Percentiles rank a stretch among this genome's conserved stretches.
phyloP scores from a whole-genome alignment of 768 basidiomycete genomes.

The Leccinum fibrillosum region DNA sequence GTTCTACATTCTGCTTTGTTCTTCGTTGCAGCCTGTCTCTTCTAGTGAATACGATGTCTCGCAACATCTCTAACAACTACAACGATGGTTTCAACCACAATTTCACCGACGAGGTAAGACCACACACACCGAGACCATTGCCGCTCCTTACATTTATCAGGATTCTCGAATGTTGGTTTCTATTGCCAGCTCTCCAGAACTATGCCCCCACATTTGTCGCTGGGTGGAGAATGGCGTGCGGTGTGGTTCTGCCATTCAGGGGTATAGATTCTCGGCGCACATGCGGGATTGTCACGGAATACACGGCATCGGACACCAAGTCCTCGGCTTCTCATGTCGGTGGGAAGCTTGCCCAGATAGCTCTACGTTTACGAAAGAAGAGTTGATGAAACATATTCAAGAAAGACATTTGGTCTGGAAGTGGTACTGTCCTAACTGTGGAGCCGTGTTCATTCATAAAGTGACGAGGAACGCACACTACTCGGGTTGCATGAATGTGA shows the following conservation, averaged over 20 bases:
- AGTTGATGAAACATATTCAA: constrained; percentile 23
- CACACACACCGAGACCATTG: background rate
- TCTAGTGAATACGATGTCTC: constrained; percentile 17
- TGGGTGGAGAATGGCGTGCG: constrained; percentile 16
- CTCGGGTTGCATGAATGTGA: constrained; percentile 5
- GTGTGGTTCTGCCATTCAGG: constrained; percentile 18
- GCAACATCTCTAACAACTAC: constrained; percentile 7
- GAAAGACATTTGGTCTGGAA: constrained; percentile 25
- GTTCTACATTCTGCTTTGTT: background rate
- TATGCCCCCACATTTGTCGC: constrained; percentile 21
- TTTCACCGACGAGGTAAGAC: constrained; percentile 28
- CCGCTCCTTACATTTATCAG: constrained; percentile 15
- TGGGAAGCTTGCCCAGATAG: constrained; percentile 26
- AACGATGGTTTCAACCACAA: constrained; percentile 28
- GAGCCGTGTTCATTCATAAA: constrained; percentile 13
- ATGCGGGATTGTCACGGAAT: constrained; percentile 22
- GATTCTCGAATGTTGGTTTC: constrained; percentile 24
- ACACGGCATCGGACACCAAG: constrained; percentile 3
- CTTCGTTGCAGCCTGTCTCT: background rate
- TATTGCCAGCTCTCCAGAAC: constrained; percentile 28
- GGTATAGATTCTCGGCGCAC: constrained; percentile 15
- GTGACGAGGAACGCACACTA: constrained; percentile 19
- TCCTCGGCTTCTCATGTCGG: constrained; percentile 13
- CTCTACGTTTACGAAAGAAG: constrained; percentile 17
- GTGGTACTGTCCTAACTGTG: constrained; percentile 25